Base-by-base conservation (phyloP, 148 eudicot species). In the Beta vulgaris region DNA sequence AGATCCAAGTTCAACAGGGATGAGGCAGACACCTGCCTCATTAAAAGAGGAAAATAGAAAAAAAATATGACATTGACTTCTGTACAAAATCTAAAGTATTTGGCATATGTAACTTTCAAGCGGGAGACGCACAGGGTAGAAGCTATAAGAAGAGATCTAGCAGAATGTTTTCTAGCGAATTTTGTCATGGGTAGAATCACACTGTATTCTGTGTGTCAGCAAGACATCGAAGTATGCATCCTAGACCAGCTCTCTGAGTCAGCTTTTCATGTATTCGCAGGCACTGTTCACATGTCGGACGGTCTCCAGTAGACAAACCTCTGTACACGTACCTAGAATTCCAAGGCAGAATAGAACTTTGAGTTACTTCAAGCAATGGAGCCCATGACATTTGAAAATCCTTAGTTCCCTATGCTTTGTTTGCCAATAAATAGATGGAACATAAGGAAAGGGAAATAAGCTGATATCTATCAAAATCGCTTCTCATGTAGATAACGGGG, bases 251-350 rank as follows among this genome's bases (percentile, higher is more conserved):
- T 85, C 59, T 91, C 80, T 94, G 91, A 3, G 97, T 91, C 67
- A 94, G 83, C 78, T 88, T 94, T 78, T 94, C 97, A 68, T 94
- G 98, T 76, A 94, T 94, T 74, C 88, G 82, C 51, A 94, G 85
- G 85, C 97, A 94, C 76, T 91, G 98, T 42, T 94, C 98, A 72
- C 97, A 94, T 34, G 98, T 94, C 37, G 97, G 96, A 39, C 96
- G 91, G 82, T 94, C 98, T 74, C 98, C 98, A 4, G 97, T 91
- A 21, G 96, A 88, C 78, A 94, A 83, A 57, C 98, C 98, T 86
- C 87, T 88, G 64, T 94, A 94, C 75, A 94, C 81, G 82, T 91
- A 94, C 91, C 98, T 94, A 49, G 64, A 66, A 74, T 60, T 60
- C 32, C 51, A 36, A 46, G 13, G 15, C 12, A 28, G 42, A 60